Base-by-base conservation (phyloP, 2,329 filamentous ascomycete genomes). In the Cladosporium phlei region DNA sequence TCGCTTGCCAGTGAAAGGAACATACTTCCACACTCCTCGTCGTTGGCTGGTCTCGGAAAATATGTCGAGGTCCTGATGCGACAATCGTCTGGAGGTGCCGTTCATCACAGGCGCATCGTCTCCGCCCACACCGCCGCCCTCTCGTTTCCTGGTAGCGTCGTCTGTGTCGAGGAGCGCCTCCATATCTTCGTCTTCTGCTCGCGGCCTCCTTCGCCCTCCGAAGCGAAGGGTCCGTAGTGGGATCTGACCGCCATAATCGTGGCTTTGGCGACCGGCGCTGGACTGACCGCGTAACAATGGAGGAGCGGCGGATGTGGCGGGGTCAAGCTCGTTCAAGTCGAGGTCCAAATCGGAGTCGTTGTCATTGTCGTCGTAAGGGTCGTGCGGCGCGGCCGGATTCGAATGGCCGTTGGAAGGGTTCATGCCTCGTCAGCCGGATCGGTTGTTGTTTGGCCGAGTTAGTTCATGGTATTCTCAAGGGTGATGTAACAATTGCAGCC, bases 321-420 rank as follows among this genome's bases (percentile, higher is more conserved):
- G 85, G 62, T 90, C 86, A 55, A 93, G 81, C 72, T 91, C 87
- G 60, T 88, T 78, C 56, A 88, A 76, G 59, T 90, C 85, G 59
- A 93, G 74, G 53, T 87, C 83, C 57, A 84, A 79, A 64, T 91
- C 85, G 39, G 83, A 87, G 64, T 90, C 86, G 63, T 56, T 54
- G 64, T 90, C 86, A 63, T 56, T 54, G 42, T 58, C 51, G 49
- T 82, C 73, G 59, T 72, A 68, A 51, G 76, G 76, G 50, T 78
- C 80, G 68, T 85, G 80, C 67, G 82, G 82, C 61, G 78, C 77
- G 65, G 83, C 77, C 61, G 78, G 67, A 53, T 68, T 65, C 61
- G 69, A 66, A 61, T 72, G 70, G 59, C 68, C 65, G 60, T 69
- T 67, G 38, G 70, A 64, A 48, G 65, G 45, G 35, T 47, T 65